phyloP scores from a whole-genome alignment of 768 basidiomycete species.

The Podaxis sp. region DNA sequence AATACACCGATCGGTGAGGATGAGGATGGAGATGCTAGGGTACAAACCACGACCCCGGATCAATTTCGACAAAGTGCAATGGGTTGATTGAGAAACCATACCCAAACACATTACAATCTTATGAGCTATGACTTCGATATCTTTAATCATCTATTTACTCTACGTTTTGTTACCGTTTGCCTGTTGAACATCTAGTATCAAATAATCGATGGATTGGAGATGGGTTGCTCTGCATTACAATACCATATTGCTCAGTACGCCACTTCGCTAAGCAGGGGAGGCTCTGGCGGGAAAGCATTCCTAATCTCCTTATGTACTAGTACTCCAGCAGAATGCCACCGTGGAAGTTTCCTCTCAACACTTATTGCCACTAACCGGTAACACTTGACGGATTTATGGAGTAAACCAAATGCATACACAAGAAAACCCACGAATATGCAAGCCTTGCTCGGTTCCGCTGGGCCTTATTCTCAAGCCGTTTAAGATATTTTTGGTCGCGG shows the following conservation, averaged over 20 bases:
- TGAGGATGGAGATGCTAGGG: conserved; percentile 37
- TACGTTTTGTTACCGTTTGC: background rate
- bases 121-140: background rate
- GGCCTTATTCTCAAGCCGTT: background rate
- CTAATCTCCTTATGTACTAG: background rate
- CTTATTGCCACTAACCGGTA: background rate
- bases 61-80: conserved; percentile 7
- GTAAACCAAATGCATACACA: no score
- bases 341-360: background rate
- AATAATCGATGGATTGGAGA: background rate
- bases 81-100: background rate
- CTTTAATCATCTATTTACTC: background rate
- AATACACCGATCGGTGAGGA: conserved; percentile 44
- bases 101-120: background rate
- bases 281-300: background rate
- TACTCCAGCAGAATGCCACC: background rate
- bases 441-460: background rate
- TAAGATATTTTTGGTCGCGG: background rate
- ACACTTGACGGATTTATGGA: background rate
- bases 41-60: background rate
- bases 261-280: background rate
- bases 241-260: background rate
- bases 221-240: background rate
- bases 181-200: background rate
- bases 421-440: no score